Evolutionary conservation across 1,284 basidiomycete genomes (phyloP), one percentile per base, ranked within the genome.

Genomic region (Cryptococcus neoformans): DNA sequence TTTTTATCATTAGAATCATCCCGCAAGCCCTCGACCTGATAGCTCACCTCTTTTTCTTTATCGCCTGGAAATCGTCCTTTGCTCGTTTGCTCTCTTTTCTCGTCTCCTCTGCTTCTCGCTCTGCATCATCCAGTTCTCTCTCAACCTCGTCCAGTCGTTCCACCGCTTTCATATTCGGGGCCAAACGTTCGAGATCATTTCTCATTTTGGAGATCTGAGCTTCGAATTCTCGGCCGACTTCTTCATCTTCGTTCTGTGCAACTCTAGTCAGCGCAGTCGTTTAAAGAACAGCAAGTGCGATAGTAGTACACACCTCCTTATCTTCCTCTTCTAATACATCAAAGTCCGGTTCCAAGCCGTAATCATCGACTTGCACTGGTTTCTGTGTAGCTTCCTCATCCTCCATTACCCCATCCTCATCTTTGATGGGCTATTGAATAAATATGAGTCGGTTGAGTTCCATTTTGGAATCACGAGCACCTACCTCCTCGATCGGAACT

Each of bases 121-220:
- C 83, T 8, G 82, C 82, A 21, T 81, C 80, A 35, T 76, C 74
- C 45, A 85, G 73, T 59, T 80, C 81, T 34, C 72, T 80, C 75
- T 99, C 91, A 1, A 97, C 93, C 64, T 97, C 93, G 56, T 90
- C 90, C n/a, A 99, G 82, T 57, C 91, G 82, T 60, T 97, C 92
- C 62, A 94, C 88, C 0, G 94, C 93, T 75, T 97, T 97, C 84
- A 97, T 84, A 76, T 98, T 98, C 12, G 96, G 95, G 3, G 91
- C 89, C 86, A 98, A 90, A 53, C 86, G 85, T 69, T 98, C 94
- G 54, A 99, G 92, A 61, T 99, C 94, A 5, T 82, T 79, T 57
- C 81, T 85, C 47, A 93, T 78, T 66, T 87, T 88, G 8, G 82
- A 69, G 48, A 97, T 87, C 44, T 84, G 81, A n/a, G 84, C 81